Evolutionary conservation across 2,329 filamentous ascomycete genomes (phyloP).

Genomic region (Xylariaceae sp.): DNA sequence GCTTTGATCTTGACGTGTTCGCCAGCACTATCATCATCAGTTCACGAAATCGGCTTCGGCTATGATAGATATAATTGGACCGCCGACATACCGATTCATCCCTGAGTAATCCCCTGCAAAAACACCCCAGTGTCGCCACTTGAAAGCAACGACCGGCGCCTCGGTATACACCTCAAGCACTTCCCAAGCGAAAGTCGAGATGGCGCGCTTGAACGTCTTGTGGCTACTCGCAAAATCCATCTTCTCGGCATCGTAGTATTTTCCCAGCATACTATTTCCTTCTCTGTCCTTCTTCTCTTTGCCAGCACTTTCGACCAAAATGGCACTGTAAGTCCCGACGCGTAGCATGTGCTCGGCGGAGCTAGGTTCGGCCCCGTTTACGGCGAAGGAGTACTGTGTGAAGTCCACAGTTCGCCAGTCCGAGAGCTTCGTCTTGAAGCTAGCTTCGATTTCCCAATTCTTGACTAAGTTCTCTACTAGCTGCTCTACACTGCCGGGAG

Average conservation of each 20-base stretch:
- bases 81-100: conserved; percentile 53
- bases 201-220: conserved; percentile 70
- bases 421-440: conserved; percentile 53
- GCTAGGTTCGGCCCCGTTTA: conserved; percentile 57
- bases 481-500: conserved; percentile 51
- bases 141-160: conserved; percentile 58
- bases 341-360: conserved; percentile 61
- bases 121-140: conserved; percentile 65
- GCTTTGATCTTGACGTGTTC: conserved; percentile 61
- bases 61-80: neutral
- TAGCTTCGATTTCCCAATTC: conserved; percentile 70
- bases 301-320: conserved; percentile 59
- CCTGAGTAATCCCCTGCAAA: conserved; percentile 66
- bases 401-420: conserved; percentile 65
- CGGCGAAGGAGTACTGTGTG: conserved; percentile 56
- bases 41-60: neutral
- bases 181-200: conserved; percentile 70
- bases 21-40: conserved; percentile 44
- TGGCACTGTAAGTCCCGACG: conserved; percentile 66
- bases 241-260: conserved; percentile 60
- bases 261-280: too few relatives aligned
- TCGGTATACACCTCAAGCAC: conserved; percentile 65
- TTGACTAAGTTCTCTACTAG: conserved; percentile 68
- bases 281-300: too few relatives aligned
- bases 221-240: conserved; percentile 62